Base-by-base conservation (phyloP, 768 basidiomycete genomes). In the Lentinula sp. region DNA sequence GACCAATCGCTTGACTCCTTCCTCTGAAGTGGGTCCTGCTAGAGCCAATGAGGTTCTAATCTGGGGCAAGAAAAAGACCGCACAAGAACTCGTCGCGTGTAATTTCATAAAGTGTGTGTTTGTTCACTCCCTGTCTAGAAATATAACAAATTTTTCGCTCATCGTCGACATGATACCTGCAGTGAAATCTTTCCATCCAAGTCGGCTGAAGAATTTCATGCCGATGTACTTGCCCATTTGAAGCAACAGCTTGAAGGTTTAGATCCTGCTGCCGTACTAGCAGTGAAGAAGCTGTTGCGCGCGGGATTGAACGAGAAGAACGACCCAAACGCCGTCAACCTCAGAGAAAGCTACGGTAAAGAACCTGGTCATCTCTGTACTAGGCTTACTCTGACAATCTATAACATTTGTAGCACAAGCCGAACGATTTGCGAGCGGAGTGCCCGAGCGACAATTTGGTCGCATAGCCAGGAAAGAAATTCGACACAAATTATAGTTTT, bases 31-130 rank as follows among this genome's bases (percentile, higher is more conserved):
- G 84, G 88, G 88, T 15, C 68, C 85, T 28, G 80, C 81, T 13
- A 83, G 81, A 64, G 88, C 88, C 31, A 89, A 88, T 54, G 89
- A 91, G 62, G 85, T 84, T 1, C 76, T 91, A 2, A 72, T 91
- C 10, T 85, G 85, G 74, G 88, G 87, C 48, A 85, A 84, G 72
- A 89, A 84, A 71, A 81, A 87, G 63, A 73, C 68, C 1, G 82
- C 84, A 0, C 75, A 82, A 63, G 85, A 87, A 45, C 74, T 91
- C 0, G 71, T 82, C 4, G 72, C 77, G 43, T 82, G 77, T 67
- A 85, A 87, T 13, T 89, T 89, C 67, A 70, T 87, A 64, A 89
- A 88, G 85, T 88, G 65, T 56, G 76, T 64, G 6, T 7, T n/a
- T 31, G 10, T 11, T 34, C 13, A 39, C 7, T 39, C 7, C 9